Conservation (phyloP, 2,329 filamentous ascomycete genomes). For the Sclerotiophoma versabilis region DNA sequence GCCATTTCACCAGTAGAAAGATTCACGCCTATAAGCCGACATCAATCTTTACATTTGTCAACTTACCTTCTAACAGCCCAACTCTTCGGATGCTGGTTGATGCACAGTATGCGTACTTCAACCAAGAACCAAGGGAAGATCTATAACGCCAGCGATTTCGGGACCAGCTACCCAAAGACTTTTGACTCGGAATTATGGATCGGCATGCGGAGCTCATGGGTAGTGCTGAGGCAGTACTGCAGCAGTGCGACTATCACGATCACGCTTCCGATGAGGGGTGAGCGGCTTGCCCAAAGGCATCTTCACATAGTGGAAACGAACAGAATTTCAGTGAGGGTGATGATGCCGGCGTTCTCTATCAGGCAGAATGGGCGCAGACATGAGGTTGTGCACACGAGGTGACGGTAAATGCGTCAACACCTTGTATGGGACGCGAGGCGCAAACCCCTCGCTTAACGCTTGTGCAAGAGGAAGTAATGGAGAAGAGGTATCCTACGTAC, state of each 20-base stretch:
- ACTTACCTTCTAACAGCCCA: not conserved
- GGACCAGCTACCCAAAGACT: not conserved
- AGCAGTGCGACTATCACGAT: not conserved
- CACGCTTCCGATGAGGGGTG: too few relatives aligned
- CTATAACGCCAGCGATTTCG: not conserved
- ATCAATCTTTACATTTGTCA: not conserved
- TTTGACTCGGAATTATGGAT: not conserved
- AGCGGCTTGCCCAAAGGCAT: too few relatives aligned
- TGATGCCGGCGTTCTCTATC: too few relatives aligned
- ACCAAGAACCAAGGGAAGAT: not conserved
- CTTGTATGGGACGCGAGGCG: too few relatives aligned
- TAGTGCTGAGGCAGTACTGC: not conserved
- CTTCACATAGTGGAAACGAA: too few relatives aligned
- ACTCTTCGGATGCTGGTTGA: not conserved
- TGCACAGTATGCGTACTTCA: not conserved
- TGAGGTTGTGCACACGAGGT: too few relatives aligned
- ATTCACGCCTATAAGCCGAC: not conserved
- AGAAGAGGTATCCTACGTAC: too few relatives aligned
- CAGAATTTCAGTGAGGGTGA: too few relatives aligned
- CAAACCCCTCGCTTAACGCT: too few relatives aligned
- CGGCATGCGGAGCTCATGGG: not conserved
- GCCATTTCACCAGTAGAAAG: not conserved
- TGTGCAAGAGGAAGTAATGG: too few relatives aligned
- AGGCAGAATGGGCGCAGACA: too few relatives aligned
- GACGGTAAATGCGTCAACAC: too few relatives aligned